Percentiles rank a stretch among this genome's conserved stretches.
phyloP scores from a whole-genome alignment of 2,329 filamentous ascomycete genomes.

The Pseudogymnoascus sp. region DNA sequence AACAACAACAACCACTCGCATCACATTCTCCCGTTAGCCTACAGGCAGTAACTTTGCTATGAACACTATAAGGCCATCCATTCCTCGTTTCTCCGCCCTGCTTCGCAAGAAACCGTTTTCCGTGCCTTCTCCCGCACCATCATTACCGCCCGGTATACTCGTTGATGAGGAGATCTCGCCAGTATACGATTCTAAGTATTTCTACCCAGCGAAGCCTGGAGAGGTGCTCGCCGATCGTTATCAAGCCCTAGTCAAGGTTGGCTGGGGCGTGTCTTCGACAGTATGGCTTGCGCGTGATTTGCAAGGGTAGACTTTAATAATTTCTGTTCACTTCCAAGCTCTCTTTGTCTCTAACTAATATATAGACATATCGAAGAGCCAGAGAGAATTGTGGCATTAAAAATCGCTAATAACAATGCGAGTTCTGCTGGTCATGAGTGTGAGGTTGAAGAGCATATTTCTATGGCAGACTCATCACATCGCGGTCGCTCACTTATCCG shows the following conservation, averaged over 20 bases:
- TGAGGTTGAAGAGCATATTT: not conserved
- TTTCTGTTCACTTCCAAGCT: not conserved
- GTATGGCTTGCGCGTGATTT: slow-evolving; percentile 35
- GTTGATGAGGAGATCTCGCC: slow-evolving; percentile 29
- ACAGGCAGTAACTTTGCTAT: not conserved
- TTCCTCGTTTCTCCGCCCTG: not conserved
- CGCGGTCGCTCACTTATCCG: not conserved
- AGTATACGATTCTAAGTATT: slow-evolving; percentile 24
- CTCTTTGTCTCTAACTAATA: not conserved
- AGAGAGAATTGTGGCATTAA: not conserved
- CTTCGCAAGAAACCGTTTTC: not conserved
- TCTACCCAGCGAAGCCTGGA: slow-evolving; percentile 19
- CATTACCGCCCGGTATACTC: slow-evolving; percentile 13
- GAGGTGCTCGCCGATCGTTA: slow-evolving; percentile 30
- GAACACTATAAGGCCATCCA: not conserved
- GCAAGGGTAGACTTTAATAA: not conserved
- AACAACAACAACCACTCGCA: not conserved
- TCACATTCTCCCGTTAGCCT: not conserved
- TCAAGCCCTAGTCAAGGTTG: slow-evolving; percentile 34
- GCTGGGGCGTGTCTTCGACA: slow-evolving; percentile 34
- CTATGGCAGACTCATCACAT: not conserved
- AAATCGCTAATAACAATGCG: not conserved
- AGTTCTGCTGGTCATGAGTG: not conserved
- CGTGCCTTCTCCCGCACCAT: not conserved
- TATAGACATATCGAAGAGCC: not conserved